Conservation (phyloP, 31 red algal species). For the Asparagopsis taxiformis region DNA sequence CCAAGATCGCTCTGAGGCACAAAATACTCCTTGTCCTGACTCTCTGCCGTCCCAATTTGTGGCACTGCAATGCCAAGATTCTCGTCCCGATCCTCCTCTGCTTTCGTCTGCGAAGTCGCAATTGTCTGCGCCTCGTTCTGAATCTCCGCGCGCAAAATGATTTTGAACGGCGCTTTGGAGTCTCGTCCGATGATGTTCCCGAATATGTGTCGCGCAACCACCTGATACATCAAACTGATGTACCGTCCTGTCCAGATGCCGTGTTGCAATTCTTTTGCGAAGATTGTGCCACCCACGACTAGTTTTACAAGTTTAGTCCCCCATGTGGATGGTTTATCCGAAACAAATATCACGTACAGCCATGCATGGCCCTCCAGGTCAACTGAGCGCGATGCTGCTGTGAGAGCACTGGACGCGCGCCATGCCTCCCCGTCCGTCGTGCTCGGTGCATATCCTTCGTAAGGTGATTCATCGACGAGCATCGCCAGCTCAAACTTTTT, state of each 20-base stretch:
- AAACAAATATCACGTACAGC: conserved; percentile 5
- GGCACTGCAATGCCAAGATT: no score
- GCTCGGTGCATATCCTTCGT: background rate
- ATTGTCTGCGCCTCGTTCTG: no score
- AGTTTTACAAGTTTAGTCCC: background rate
- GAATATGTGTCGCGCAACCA: conserved; percentile 4
- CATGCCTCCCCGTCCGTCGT: conserved; percentile 1
- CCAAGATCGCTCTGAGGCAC: no score
- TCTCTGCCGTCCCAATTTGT: no score
- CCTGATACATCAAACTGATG: background rate
- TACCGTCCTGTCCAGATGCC: conserved; percentile 6
- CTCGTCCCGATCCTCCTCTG: no score
- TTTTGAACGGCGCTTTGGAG: no score
- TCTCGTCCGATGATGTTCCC: background rate
- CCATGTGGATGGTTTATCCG: background rate
- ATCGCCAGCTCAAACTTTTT: conserved; percentile 14
- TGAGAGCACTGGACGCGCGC: background rate
- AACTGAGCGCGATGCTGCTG: background rate
- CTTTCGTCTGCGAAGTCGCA: no score
- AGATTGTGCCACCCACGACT: background rate
- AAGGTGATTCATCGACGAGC: conserved; percentile 15
- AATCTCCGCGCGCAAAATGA: no score
- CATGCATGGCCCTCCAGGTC: conserved; percentile 18
- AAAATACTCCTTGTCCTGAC: no score
- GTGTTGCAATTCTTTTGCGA: background rate